A percentile compares a stretch with the other conserved stretches of the same genome.
These are phyloP conservation scores for Rhododendron kiyosumense DNA, from an alignment of 148 eudicot species.

Conservation along the genomic window DNA sequence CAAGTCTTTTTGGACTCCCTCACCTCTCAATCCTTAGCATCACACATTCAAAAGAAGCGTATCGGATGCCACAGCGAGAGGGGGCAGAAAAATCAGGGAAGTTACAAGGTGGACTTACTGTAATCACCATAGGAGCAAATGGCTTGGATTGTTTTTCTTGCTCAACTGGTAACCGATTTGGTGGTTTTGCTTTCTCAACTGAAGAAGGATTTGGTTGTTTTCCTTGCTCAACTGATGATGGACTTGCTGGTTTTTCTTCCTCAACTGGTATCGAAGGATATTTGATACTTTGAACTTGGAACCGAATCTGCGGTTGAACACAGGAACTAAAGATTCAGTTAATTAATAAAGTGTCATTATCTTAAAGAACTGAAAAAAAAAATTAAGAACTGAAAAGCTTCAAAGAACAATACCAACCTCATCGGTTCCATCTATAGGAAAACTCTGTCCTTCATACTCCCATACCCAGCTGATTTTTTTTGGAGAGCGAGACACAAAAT, in stretches of 20 bases:
- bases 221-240: conserved; percentile 18
- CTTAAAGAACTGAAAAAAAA: neutral
- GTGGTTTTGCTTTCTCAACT: conserved; percentile 3
- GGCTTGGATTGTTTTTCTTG: conserved; percentile 24
- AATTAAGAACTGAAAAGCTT: neutral
- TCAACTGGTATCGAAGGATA: conserved; percentile 76
- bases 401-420: conserved; percentile 42
- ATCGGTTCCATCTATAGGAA: conserved; percentile 32
- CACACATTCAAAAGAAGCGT: neutral
- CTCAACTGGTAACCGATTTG: neutral
- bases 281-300: conserved; percentile 50
- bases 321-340: neutral
- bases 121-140: conserved; percentile 85
- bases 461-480: conserved; percentile 47
- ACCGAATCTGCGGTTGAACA: conserved; percentile 60
- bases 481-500: neutral
- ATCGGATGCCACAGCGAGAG: neutral
- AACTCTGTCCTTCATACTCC: conserved; percentile 29
- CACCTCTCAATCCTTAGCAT: neutral
- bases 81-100: neutral
- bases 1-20: neutral
- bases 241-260: conserved; percentile 44
- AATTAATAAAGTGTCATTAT: neutral
- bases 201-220: conserved; percentile 29
- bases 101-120: conserved; percentile 42